Percentiles rank a stretch among this genome's conserved stretches.
These are phyloP conservation scores for Cercospora zeina DNA, from an alignment of 2,329 filamentous ascomycete genomes.

Conservation along the genomic window DNA sequence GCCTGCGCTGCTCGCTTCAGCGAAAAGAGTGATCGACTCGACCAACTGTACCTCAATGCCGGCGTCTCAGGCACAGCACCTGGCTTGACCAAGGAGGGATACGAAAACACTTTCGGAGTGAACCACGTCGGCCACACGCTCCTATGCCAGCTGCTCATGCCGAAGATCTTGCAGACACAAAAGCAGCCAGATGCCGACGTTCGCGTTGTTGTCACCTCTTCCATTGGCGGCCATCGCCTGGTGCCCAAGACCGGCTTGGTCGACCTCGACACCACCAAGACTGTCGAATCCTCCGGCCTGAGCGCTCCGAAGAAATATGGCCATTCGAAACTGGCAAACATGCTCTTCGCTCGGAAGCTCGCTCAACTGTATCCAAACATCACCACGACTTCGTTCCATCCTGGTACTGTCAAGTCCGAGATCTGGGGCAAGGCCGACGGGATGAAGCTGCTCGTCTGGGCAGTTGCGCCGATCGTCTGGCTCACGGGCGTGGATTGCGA, in stretches of 20 bases:
- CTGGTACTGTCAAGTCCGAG: slow-evolving; percentile 53
- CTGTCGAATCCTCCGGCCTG: slow-evolving; percentile 19
- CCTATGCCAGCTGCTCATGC: slow-evolving; percentile 33
- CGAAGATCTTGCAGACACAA: slow-evolving; percentile 47
- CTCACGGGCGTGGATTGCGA: slow-evolving; percentile 21
- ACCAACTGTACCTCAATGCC: slow-evolving; percentile 49
- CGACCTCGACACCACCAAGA: slow-evolving; percentile 22
- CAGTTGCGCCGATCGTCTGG: slow-evolving; percentile 10
- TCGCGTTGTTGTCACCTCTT: slow-evolving; percentile 43
- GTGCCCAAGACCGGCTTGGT: slow-evolving; percentile 12
- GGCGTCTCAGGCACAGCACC: slow-evolving; percentile 41
- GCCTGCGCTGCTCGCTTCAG: slow-evolving; percentile 42
- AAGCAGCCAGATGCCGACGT: slow-evolving; percentile 45
- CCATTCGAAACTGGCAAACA: slow-evolving; percentile 53
- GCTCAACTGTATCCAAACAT: slow-evolving; percentile 49
- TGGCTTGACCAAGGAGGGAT: slow-evolving; percentile 40
- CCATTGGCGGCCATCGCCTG: slow-evolving; percentile 13
- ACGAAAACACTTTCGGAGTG: slow-evolving; percentile 43
- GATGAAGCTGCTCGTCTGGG: slow-evolving; percentile 1
- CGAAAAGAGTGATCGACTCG: slow-evolving; percentile 41
- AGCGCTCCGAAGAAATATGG: slow-evolving; percentile 43
- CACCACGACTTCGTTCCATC: slow-evolving; percentile 49
- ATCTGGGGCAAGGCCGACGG: slow-evolving; percentile 37
- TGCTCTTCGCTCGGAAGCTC: slow-evolving; percentile 49
- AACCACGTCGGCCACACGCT: slow-evolving; percentile 38